phyloP scores from a whole-genome alignment of 805 yeast species.

The Metschnikowia continentalis region DNA sequence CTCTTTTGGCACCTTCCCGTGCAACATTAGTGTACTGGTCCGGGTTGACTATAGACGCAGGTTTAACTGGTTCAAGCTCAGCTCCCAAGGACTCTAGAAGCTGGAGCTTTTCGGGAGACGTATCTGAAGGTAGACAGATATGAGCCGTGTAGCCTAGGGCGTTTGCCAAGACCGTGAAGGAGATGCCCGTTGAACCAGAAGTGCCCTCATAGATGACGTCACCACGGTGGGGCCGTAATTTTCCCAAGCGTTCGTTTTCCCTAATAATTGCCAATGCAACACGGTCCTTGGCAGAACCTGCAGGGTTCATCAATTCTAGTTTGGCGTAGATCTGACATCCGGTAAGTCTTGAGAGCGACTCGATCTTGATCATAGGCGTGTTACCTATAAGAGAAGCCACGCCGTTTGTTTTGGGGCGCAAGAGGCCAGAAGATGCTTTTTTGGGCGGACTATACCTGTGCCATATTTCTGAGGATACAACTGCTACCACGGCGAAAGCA shows the following conservation, averaged over 20 bases:
- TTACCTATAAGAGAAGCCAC: conserved; percentile 81
- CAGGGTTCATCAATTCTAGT: conserved; percentile 82
- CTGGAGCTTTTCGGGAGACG: conserved; percentile 76
- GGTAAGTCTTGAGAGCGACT: conserved; percentile 64
- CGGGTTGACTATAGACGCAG: conserved; percentile 93
- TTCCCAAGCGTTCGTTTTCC: conserved; percentile 59
- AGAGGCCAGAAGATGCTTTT: conserved; percentile 8
- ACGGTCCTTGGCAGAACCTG: conserved; percentile 93
- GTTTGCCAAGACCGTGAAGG: conserved; percentile 84
- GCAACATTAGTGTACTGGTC: conserved; percentile 91
- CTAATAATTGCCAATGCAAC: conserved; percentile 83
- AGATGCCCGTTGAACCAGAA: conserved; percentile 94
- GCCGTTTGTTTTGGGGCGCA: conserved; percentile 39
- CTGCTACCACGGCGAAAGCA: conserved; percentile 15
- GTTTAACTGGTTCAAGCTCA: conserved; percentile 75
- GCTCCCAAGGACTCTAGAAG: conserved; percentile 78
- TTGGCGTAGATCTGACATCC: conserved; percentile 87
- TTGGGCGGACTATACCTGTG: neutral
- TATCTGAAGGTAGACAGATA: conserved; percentile 93
- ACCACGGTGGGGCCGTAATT: conserved; percentile 53
- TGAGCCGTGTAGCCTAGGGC: conserved; percentile 87
- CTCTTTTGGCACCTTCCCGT: conserved; percentile 53
- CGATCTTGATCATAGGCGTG: conserved; percentile 76
- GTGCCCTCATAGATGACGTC: conserved; percentile 92
- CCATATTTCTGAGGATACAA: conserved; percentile 12